Evolutionary conservation across 2,329 filamentous ascomycete genomes (phyloP).

Genomic region (Cryphonectria naterciae): DNA sequence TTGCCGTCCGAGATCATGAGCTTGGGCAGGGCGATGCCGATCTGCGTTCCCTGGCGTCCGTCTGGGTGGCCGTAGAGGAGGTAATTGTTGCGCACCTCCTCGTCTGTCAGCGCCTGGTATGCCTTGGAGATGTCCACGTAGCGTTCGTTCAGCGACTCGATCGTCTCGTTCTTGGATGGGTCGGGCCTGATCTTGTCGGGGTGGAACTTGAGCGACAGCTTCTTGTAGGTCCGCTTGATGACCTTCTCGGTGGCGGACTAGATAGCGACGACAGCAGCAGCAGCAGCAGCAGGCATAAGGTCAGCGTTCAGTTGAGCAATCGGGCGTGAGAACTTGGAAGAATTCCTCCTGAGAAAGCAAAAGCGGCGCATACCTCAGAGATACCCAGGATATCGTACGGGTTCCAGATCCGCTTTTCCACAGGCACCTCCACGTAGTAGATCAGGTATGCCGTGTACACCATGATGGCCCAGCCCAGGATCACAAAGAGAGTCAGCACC

Average conservation of each 20-base stretch:
- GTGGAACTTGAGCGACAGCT: slow-evolving; percentile 82
- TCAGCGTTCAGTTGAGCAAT: slow-evolving; percentile 19
- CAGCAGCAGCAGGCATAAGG: slow-evolving; percentile 5
- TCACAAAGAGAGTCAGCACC: slow-evolving; percentile 78
- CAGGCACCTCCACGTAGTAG: slow-evolving; percentile 70
- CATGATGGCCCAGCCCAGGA: slow-evolving; percentile 81
- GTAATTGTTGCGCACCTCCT: slow-evolving; percentile 96
- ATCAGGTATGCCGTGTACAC: slow-evolving; percentile 93
- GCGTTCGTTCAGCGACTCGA: slow-evolving; percentile 79
- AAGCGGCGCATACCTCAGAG: slow-evolving; percentile 64
- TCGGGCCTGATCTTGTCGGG: slow-evolving; percentile 92
- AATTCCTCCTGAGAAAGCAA: background rate
- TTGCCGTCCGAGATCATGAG: slow-evolving; percentile 92
- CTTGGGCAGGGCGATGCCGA: slow-evolving; percentile 92
- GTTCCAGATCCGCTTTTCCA: slow-evolving; percentile 82
- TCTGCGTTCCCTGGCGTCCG: slow-evolving; percentile 97
- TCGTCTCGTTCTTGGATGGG: slow-evolving; percentile 83
- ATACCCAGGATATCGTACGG: slow-evolving; percentile 94
- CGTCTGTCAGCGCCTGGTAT: slow-evolving; percentile 96
- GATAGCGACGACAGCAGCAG: slow-evolving; percentile 23
- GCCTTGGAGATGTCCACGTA: slow-evolving; percentile 97
- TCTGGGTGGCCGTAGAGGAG: slow-evolving; percentile 95
- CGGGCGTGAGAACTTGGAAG: background rate
- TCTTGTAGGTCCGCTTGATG: slow-evolving; percentile 91
- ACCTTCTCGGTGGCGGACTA: slow-evolving; percentile 83